Percentiles rank a stretch among this genome's conserved stretches.
Evolutionary conservation across 306 rosid species (phyloP).

Genomic region (Hippophae rhamnoides): DNA sequence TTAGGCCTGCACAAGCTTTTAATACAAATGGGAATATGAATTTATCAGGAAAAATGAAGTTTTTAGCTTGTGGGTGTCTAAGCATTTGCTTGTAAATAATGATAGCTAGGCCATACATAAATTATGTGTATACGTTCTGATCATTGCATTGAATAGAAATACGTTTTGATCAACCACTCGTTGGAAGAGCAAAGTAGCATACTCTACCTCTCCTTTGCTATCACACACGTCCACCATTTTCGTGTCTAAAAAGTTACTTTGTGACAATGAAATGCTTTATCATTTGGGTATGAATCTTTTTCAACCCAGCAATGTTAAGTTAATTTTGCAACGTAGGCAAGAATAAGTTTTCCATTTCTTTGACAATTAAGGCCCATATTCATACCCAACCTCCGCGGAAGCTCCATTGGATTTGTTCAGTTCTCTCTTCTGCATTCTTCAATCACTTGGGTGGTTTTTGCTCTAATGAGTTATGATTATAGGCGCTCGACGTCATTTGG

Average conservation of each 20-base stretch:
- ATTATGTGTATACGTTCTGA: slow-evolving; percentile 49
- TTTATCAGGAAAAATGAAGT: slow-evolving; percentile 31
- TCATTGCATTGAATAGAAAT: slow-evolving; percentile 49
- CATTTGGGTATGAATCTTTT: slow-evolving; percentile 44
- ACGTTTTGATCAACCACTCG: slow-evolving; percentile 43
- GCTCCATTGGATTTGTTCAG: slow-evolving; percentile 58
- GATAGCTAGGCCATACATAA: slow-evolving; percentile 25
- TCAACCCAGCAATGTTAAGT: slow-evolving; percentile 19
- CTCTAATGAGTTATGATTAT: too few relatives aligned
- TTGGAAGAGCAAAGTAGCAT: slow-evolving; percentile 42
- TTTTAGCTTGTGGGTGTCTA: slow-evolving; percentile 13
- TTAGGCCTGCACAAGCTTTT: slow-evolving; percentile 51
- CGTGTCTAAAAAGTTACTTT: slow-evolving; percentile 60
- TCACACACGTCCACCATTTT: slow-evolving; percentile 63
- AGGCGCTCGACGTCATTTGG: too few relatives aligned
- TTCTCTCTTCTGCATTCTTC: slow-evolving; percentile 83
- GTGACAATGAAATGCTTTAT: slow-evolving; percentile 45
- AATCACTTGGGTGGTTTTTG: background rate
- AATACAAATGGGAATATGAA: slow-evolving; percentile 68
- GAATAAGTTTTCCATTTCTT: slow-evolving; percentile 48
- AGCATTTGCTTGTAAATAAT: slow-evolving; percentile 44
- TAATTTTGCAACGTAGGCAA: slow-evolving; percentile 39
- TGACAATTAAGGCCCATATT: slow-evolving; percentile 7
- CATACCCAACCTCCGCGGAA: slow-evolving; percentile 29
- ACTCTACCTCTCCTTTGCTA: slow-evolving; percentile 25